Base-by-base conservation (phyloP, 2,329 filamentous ascomycete species). In the Aspergillus ibericus region DNA sequence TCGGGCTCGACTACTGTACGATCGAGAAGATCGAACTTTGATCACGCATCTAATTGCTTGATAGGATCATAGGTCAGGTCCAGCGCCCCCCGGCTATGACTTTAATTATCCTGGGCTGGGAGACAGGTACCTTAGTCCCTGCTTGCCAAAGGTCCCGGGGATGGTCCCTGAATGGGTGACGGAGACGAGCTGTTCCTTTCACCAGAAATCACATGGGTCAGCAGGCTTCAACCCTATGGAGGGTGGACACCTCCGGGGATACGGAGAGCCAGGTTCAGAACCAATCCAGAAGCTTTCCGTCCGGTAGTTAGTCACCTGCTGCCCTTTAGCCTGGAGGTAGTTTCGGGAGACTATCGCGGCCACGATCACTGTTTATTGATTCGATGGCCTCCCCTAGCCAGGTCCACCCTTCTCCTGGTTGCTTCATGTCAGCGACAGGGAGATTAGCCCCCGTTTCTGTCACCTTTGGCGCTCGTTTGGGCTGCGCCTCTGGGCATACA, bases 301-400 rank as follows among this genome's bases (percentile, higher is more conserved):
- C 55, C 46, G 53, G 47, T 59, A 61, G 51, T 52, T 56, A 48
- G 53, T 47, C 56, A 63, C 52, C 52, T 61, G 58, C 58, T 56
- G 56, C 50, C 20, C 49, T 29, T 36, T 53, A 61, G 60, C 54
- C 22, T 46, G 56, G 54, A 59, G 54, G 40, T 56, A 54, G 53
- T 54, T 50, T 59, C 54, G 54, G 55, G 59, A 62, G 53, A 58
- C 55, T 47, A 60, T 54, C 46, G 51, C 25, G 53, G 58, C 53
- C 58, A 52, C 62, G 52, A 60, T 60, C 55, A 46, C 44, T 60
- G 40, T 59, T 56, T 62, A 60, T 65, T 60, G 59, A 59, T 58
- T 59, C 52, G 57, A 59, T 55, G 40, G 36, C 54, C 34, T 38
- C 47, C 22, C 27, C 53, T 56, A 54, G 48, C 36, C 40, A 22